Base-by-base conservation (phyloP, 805 yeast species). In the Wickerhamomyces queroliae region DNA sequence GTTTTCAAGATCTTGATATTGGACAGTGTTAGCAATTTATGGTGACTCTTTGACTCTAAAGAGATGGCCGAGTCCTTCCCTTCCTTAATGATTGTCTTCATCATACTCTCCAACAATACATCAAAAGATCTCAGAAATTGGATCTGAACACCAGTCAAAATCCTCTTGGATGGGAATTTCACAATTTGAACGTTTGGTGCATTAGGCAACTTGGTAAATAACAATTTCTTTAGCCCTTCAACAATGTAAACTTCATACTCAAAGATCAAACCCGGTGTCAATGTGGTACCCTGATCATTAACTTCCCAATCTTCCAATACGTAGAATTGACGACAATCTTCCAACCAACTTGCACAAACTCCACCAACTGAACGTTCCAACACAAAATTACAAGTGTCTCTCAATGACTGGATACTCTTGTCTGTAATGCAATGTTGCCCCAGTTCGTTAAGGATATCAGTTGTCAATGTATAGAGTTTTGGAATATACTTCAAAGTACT, bases 401-500 rank as follows among this genome's bases (percentile, higher is more conserved):
- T 58, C 21, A 74, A 51, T 1, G 56, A 50, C 1, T 66, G 66
- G 2, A 70, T 52, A 0, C 67, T 53, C 19, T 57, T 57, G 6
- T 70, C 57, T 1, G 70, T 66, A 7, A 72, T 61, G 4, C 61
- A 54, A 9, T 76, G 55, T 45, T 67, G 66, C 0, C 73, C 71
- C 24, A 77, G 48, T 36, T 67, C 70, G 32, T 66, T 65, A 31
- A 70, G 59, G 21, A 66, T 59, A 21, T 61, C 56, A 23, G 66
- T 57, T 9, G 81, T 57, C 2, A 67, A 63, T 3, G 63, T 64
- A 20, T 73, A 64, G 13, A 80, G 61, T 21, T 60, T 58, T 1
- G 78, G 69, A 28, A 76, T 55, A 48, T 74, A 78, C 46, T 72
- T 67, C 26, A 78, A 56, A 3, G 83, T 67, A 34, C 85, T 69